Evolutionary conservation across 768 basidiomycete species (phyloP), one percentile per base, ranked within the genome.

Genomic region (Chiua virens): DNA sequence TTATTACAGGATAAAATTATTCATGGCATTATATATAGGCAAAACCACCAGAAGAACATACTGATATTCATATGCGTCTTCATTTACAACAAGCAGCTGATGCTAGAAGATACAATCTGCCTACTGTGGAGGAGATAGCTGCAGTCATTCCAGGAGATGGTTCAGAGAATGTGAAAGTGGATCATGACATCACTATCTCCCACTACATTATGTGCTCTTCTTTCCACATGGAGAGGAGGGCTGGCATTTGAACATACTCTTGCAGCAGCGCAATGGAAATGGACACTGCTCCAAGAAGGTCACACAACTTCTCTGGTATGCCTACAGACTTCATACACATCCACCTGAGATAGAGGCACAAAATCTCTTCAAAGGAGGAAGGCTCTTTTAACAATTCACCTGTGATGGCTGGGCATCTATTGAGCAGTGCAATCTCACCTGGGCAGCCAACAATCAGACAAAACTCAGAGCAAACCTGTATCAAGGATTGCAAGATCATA

Each of bases 141-240:
- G 69, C 73, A 0, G 66, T 81, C 32, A 30, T 79, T 21, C 72
- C 74, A 45, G 70, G 64, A 8, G 56, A 66, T 64, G 66, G 57
- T 7, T 35, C 54, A 17, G 22, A 65, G 13, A 27, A 28, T 20
- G 38, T 43, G 0, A 25, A 45, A 1, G 50, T 59, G 1, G 18
- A 52, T n/a, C 28, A 62, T 3, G 75, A 80, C 36, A 75, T 78
- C 15, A 34, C 3, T 79, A 77, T 52, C 22, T 53, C 0, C 55
- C 75, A 0, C 59, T 79, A 1, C 71, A 77, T 15, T 79, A 77
- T 71, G 68, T 73, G 0, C 53, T 81, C 0, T 63, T 80, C 3
- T 77, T 78, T 65, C 74, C 77, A 5, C 17, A 45, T 35, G 75
- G 74, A 3, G 60, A 72, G 9, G 35, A 57, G 36, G 76, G 76